Conservation (phyloP, 495 filamentous ascomycete species). For the Platismatia glauca region DNA sequence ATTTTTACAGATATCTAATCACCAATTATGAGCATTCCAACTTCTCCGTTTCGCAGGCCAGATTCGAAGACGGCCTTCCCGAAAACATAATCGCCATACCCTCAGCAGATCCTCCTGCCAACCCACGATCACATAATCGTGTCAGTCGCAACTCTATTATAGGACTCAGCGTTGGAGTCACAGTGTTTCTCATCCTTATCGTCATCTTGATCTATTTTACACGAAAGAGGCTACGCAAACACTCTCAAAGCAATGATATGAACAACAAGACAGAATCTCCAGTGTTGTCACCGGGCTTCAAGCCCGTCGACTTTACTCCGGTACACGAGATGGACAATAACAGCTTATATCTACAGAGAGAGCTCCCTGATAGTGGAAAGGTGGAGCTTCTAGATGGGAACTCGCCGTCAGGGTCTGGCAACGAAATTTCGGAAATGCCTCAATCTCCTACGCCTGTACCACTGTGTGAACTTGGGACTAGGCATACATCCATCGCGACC, state of each 20-base stretch:
- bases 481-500: neutral
- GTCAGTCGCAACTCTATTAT: neutral
- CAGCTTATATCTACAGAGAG: neutral
- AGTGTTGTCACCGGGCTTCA: neutral
- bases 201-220: neutral
- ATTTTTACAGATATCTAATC: slow-evolving; percentile 17
- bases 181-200: neutral
- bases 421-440: neutral
- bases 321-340: neutral
- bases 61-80: slow-evolving; percentile 9
- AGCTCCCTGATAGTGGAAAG: slow-evolving; percentile 1
- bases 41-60: slow-evolving; percentile 20
- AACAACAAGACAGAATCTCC: neutral
- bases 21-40: slow-evolving; percentile 22
- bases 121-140: neutral
- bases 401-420: neutral
- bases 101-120: neutral
- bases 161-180: slow-evolving; percentile 2
- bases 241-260: no score
- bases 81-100: slow-evolving; percentile 5
- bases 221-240: neutral
- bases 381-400: neutral
- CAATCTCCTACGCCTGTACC: neutral
- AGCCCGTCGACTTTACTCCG: neutral
- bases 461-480: neutral